Base-by-base conservation (phyloP, 163 green algal genomes). In the Scenedesmus sp. region DNA sequence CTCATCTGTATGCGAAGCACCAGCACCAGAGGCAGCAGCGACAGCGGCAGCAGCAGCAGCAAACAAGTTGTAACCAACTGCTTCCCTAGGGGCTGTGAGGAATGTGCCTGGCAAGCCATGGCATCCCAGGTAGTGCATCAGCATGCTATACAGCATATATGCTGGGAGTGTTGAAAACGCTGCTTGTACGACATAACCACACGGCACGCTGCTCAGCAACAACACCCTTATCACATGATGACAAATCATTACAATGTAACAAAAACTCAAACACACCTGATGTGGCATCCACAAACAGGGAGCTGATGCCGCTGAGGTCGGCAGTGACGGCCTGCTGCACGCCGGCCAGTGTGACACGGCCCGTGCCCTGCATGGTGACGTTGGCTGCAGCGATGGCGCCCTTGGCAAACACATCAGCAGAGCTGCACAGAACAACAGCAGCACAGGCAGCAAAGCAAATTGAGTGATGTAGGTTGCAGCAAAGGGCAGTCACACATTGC, bases 341-440 rank as follows among this genome's bases (percentile, higher is more conserved):
- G 5, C 84, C 84, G 2, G 61, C 73, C 40, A 89, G 10, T 3
- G 84, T 89, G 37, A 89, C 61, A 1, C 84, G 70, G 26, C 84
- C 84, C 22, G 65, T 83, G 61, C 61, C 84, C 13, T 49, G 1
- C 16, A 51, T 35, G 15, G 84, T 89, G 24, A 89, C 46, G 40
- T 89, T 81, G 59, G 84, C 84, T 12, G 43, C 13, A 7, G 24
- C 53, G 42, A 89, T 89, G 24, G 35, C 20, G 22, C 84, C 84
- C 84, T 89, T 89, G 61, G 42, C 84, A 68, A 89, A 89, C 26
- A 89, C 61, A 35, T 89, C 84, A 35, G 79, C 81, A 49, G 79
- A 42, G 0, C 79, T 85, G 79, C 42, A 85, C 26, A 40, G 13
- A 44, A 81, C 26, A 83, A 33, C 56, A 68, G 56, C 56, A 68